phyloP scores from a whole-genome alignment of 176 grass and related monocot species.

The Eleusine indica region DNA sequence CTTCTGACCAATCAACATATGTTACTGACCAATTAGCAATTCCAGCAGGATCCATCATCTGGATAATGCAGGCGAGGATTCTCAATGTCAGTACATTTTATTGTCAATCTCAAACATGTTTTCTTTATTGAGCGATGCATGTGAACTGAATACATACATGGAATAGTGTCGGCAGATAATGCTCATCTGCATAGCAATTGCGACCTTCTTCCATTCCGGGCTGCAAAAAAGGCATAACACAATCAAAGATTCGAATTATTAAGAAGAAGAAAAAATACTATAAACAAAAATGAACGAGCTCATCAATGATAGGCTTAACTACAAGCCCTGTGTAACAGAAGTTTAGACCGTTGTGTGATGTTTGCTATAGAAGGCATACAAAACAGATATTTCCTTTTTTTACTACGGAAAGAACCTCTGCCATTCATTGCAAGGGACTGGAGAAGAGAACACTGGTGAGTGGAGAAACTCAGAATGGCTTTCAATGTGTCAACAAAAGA shows the following conservation, averaged over 20 bases:
- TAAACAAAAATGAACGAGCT: background rate
- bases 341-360: background rate
- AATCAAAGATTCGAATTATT: slow-evolving; percentile 3
- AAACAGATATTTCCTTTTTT: background rate
- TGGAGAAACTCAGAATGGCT: background rate
- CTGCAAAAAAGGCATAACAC: slow-evolving; percentile 47
- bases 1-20: slow-evolving; percentile 89
- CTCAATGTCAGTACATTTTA: slow-evolving; percentile 1
- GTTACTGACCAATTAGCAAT: slow-evolving; percentile 91
- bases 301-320: background rate
- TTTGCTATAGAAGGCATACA: background rate
- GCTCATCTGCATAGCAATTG: slow-evolving; percentile 92
- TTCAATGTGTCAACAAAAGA: background rate
- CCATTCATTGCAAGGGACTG: background rate
- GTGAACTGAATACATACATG: slow-evolving; percentile 42
- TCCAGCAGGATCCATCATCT: slow-evolving; percentile 86
- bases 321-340: background rate
- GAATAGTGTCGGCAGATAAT: slow-evolving; percentile 84
- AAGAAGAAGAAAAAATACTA: background rate
- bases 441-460: background rate
- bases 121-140: background rate
- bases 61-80: background rate
- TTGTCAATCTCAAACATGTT: background rate
- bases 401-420: background rate
- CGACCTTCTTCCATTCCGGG: slow-evolving; percentile 76